Percentiles rank a stretch among this genome's conserved stretches.
Conservation (phyloP, 2,329 filamentous ascomycete species). For the Lasiodiplodia sp. region DNA sequence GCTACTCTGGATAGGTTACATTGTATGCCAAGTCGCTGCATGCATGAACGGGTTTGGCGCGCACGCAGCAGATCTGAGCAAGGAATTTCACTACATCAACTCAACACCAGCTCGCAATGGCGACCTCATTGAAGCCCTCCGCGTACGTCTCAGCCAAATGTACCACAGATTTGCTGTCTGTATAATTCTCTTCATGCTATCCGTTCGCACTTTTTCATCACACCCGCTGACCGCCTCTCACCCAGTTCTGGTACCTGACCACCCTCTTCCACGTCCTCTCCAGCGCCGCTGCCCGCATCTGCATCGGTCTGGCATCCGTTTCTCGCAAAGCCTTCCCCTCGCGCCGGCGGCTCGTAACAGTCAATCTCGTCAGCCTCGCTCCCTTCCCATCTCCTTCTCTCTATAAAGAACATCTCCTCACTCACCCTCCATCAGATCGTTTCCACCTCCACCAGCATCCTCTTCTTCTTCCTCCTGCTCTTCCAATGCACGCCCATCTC, state of each 20-base stretch:
- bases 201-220: too few relatives aligned
- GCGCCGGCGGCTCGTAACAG: neutral
- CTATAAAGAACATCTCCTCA: neutral
- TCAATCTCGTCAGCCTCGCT: neutral
- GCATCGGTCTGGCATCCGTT: constrained; percentile 4
- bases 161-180: too few relatives aligned
- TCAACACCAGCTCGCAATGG: neutral
- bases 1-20: constrained; percentile 1
- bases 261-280: constrained; percentile 22
- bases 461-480: constrained; percentile 23
- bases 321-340: neutral
- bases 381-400: too few relatives aligned
- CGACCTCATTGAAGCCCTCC: constrained; percentile 1
- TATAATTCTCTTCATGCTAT: too few relatives aligned
- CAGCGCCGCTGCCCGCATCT: neutral
- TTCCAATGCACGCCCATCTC: constrained; percentile 23
- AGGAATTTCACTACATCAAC: neutral
- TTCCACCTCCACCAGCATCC: neutral
- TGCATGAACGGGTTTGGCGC: constrained; percentile 13
- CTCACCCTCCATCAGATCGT: neutral
- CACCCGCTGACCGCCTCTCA: neutral
- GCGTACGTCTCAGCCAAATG: neutral
- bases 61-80: neutral
- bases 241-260: constrained; percentile 16
- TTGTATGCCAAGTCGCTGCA: neutral